Conservation (phyloP, 2,329 filamentous ascomycete genomes). For the Aureobasidium pullulans region DNA sequence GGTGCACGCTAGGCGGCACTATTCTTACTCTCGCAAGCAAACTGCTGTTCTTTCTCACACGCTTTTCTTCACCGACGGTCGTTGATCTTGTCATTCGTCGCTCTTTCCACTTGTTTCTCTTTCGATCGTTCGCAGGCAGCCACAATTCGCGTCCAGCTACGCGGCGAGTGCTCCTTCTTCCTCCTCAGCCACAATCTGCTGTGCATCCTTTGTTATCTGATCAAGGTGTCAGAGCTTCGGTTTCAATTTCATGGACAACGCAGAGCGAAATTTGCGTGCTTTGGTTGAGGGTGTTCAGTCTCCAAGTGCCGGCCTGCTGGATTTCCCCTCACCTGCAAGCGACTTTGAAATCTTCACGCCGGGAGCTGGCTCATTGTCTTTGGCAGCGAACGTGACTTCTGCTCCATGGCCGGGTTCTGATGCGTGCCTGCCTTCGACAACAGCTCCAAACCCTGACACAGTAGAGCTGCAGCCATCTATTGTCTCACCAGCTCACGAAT, state of each 20-base stretch:
- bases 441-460: neutral
- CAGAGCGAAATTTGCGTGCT: slow-evolving; percentile 8
- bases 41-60: slow-evolving; percentile 11
- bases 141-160: slow-evolving; percentile 1
- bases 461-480: neutral
- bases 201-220: neutral
- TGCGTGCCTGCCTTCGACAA: slow-evolving; percentile 3
- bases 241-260: slow-evolving; percentile 9
- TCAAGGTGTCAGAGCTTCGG: slow-evolving; percentile 5
- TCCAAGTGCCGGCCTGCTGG: neutral
- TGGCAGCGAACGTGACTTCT: slow-evolving; percentile 4
- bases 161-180: neutral
- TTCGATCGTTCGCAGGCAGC: neutral
- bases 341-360: slow-evolving; percentile 10
- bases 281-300: slow-evolving; percentile 4
- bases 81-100: neutral
- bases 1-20: slow-evolving; percentile 9
- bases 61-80: neutral
- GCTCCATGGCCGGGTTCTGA: slow-evolving; percentile 1
- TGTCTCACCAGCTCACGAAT: neutral
- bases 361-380: neutral
- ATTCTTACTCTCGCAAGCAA: slow-evolving; percentile 6
- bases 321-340: slow-evolving; percentile 12
- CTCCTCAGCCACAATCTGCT: neutral
- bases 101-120: neutral